Conservation (phyloP, 1,284 basidiomycete species). For the Ganoderma leucocontextum region DNA sequence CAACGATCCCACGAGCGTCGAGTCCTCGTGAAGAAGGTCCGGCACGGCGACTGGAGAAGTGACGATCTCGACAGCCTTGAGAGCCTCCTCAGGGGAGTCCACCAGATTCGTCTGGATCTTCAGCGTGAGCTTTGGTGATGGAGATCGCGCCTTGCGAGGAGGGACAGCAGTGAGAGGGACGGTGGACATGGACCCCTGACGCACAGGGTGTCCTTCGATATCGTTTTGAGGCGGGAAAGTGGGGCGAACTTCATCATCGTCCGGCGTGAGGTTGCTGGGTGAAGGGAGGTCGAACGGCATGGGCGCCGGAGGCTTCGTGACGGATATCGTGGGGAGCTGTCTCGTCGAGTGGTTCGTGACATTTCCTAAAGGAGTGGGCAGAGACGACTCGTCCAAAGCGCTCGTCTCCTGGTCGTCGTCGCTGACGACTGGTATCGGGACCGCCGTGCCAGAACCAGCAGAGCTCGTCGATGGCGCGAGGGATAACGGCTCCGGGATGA, state of each 20-base stretch:
- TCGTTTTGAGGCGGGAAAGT: conserved; percentile 51
- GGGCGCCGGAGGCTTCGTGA: conserved; percentile 76
- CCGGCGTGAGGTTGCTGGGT: conserved; percentile 56
- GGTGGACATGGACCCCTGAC: conserved; percentile 16
- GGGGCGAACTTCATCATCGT: conserved; percentile 50
- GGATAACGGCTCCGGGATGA: conserved; percentile 36
- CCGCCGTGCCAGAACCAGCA: conserved; percentile 42
- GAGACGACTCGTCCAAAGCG: conserved; percentile 30
- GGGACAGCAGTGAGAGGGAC: conserved; percentile 28
- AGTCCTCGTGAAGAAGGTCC: conserved; percentile 32
- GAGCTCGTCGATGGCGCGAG: conserved; percentile 32
- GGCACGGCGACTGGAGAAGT: conserved; percentile 19
- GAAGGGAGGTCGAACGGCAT: conserved; percentile 71
- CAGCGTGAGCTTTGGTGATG: conserved; percentile 23
- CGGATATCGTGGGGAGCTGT: conserved; percentile 60
- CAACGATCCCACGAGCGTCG: conserved; percentile 23
- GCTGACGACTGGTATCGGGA: conserved; percentile 48
- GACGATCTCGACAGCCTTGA: conserved; percentile 6
- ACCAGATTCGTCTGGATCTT: conserved; percentile 20
- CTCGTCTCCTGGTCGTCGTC: conserved; percentile 33
- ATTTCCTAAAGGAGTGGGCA: conserved; percentile 36
- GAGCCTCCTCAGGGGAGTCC: conserved; percentile 20
- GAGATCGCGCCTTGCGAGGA: conserved; percentile 26
- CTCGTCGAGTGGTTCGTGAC: conserved; percentile 35
- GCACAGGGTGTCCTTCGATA: conserved; percentile 26